A percentile compares a stretch with the other conserved stretches of the same genome.
These are phyloP conservation scores for Penicillium sp. DNA, from an alignment of 2,329 filamentous ascomycete species.

Conservation along the genomic window DNA sequence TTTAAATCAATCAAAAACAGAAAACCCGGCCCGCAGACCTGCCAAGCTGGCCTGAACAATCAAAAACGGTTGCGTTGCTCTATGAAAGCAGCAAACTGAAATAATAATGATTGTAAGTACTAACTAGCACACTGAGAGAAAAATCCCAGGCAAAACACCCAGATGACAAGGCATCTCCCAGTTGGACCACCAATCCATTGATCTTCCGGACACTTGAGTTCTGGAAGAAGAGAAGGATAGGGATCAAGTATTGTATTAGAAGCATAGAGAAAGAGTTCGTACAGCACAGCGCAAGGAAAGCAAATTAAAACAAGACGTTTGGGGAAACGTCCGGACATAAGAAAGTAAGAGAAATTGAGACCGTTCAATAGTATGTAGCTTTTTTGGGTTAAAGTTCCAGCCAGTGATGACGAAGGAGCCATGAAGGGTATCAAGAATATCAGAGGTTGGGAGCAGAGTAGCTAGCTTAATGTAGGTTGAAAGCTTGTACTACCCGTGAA, in stretches of 20 bases:
- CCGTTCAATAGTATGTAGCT: conserved; percentile 18
- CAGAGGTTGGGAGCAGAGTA: conserved; percentile 30
- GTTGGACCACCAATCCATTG: conserved; percentile 2
- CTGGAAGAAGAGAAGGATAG: conserved; percentile 8
- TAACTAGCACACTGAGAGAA: not conserved
- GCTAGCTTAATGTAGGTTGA: conserved; percentile 10
- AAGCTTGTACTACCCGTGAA: not conserved
- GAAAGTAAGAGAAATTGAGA: conserved; percentile 17
- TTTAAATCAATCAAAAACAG: not conserved
- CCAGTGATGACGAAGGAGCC: conserved; percentile 34
- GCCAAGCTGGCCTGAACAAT: not conserved
- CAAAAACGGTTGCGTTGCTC: not conserved
- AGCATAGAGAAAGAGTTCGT: conserved; percentile 24
- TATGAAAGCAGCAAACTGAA: not conserved
- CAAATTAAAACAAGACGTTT: conserved; percentile 20
- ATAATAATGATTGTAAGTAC: not conserved
- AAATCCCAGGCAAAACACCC: not conserved
- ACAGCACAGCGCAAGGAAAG: conserved; percentile 21
- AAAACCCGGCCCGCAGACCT: not conserved
- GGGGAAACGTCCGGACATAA: conserved; percentile 14
- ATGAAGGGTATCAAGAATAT: conserved; percentile 44
- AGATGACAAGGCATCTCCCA: not conserved
- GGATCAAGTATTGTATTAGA: conserved; percentile 23
- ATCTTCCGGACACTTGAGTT: conserved; percentile 10
- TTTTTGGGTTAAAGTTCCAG: conserved; percentile 27